Conservation (phyloP, 495 filamentous ascomycete species). For the Hypoxylon fuscum region DNA sequence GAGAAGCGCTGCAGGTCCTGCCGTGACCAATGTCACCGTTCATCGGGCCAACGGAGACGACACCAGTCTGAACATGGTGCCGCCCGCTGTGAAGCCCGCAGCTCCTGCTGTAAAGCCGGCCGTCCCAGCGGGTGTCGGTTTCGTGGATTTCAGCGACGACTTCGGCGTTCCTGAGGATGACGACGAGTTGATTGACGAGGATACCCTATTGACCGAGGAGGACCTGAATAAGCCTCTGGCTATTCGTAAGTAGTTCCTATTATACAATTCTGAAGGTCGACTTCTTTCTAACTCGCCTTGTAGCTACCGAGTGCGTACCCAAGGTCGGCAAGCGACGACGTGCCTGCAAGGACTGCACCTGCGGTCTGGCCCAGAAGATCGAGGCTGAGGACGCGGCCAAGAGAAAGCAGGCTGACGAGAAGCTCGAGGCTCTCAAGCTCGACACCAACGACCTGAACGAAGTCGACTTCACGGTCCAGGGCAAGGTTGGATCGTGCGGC, state of each 20-base stretch:
- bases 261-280: background rate
- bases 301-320: conserved; percentile 85
- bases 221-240: conserved; percentile 76
- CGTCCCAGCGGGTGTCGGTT: conserved; percentile 70
- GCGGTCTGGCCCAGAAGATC: conserved; percentile 80
- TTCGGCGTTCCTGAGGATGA: conserved; percentile 68
- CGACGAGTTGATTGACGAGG: conserved; percentile 90
- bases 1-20: conserved; percentile 38
- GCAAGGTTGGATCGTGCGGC: conserved; percentile 92
- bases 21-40: conserved; percentile 25
- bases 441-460: conserved; percentile 80
- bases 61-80: conserved; percentile 38
- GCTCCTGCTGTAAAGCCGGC: conserved; percentile 47
- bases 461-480: conserved; percentile 94
- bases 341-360: conserved; percentile 98
- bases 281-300: conserved; percentile 19
- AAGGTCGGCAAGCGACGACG: conserved; percentile 84
- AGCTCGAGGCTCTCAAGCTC: conserved; percentile 72
- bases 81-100: conserved; percentile 41
- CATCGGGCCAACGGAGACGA: conserved; percentile 34
- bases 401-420: conserved; percentile 63
- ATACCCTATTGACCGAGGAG: conserved; percentile 82
- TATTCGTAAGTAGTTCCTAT: conserved; percentile 68
- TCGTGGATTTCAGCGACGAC: conserved; percentile 75
- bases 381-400: conserved; percentile 82